phyloP scores from a whole-genome alignment of 2,329 filamentous ascomycete species.

The Grosmannia huntii region DNA sequence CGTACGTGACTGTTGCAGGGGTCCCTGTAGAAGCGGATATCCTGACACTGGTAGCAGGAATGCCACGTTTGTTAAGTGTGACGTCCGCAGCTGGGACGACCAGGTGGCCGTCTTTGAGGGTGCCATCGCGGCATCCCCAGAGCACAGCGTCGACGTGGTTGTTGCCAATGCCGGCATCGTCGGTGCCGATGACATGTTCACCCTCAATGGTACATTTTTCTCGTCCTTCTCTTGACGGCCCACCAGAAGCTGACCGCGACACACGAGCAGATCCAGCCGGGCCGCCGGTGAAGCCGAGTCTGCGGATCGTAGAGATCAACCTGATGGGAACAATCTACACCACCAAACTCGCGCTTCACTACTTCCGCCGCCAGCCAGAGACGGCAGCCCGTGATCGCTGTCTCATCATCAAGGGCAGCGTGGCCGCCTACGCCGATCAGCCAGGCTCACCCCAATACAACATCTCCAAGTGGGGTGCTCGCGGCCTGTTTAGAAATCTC shows the following conservation, averaged over 20 bases:
- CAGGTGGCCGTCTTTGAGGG: constrained; percentile 28
- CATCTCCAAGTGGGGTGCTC: constrained; percentile 28
- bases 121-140: constrained; percentile 22
- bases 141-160: constrained; percentile 29
- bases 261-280: constrained; percentile 10
- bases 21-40: too few relatives aligned
- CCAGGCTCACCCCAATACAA: constrained; percentile 29
- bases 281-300: constrained; percentile 23
- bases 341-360: constrained; percentile 31
- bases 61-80: constrained; percentile 11
- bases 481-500: constrained; percentile 29
- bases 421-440: constrained; percentile 34
- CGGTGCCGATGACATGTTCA: constrained; percentile 10
- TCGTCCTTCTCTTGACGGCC: not conserved
- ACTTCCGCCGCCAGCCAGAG: constrained; percentile 28
- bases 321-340: constrained; percentile 30
- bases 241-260: not conserved
- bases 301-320: constrained; percentile 29
- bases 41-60: constrained; percentile 17
- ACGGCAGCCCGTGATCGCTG: constrained; percentile 27
- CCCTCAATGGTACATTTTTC: not conserved
- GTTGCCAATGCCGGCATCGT: constrained; percentile 34
- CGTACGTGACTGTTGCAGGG: constrained; percentile 4
- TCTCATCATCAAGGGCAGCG: constrained; percentile 34
- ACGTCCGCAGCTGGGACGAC: constrained; percentile 29